Conservation (phyloP, 768 basidiomycete genomes). For the Paxillus rubicundulus region DNA sequence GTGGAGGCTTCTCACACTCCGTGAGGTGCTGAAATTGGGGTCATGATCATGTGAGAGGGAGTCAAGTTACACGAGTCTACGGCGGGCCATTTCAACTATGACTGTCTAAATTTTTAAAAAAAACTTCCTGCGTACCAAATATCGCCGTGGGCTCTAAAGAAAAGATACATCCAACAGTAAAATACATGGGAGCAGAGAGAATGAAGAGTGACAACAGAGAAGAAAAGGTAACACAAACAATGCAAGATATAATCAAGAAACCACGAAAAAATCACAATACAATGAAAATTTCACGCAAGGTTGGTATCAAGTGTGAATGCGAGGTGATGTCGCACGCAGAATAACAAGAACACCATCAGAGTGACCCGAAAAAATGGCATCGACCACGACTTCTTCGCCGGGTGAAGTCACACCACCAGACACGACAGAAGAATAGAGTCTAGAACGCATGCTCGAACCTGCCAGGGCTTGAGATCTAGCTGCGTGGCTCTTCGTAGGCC, state of each 20-base stretch:
- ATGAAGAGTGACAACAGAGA: not conserved
- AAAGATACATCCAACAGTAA: not conserved
- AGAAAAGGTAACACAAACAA: no score
- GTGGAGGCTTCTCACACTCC: no score
- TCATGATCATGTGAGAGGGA: no score
- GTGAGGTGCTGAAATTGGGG: no score
- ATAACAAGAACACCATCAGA: conserved; percentile 85
- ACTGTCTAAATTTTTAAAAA: no score
- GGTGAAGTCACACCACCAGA: not conserved
- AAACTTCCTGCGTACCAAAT: no score
- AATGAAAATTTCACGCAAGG: no score
- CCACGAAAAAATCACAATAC: no score
- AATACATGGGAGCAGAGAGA: conserved; percentile 7
- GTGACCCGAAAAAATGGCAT: conserved; percentile 83
- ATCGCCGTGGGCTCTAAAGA: conserved; percentile 2
- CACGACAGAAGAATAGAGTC: conserved; percentile 5
- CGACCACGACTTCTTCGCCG: conserved; percentile 51
- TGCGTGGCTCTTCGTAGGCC: conserved; percentile 11
- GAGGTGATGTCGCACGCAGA: conserved; percentile 47
- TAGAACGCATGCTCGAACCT: conserved; percentile 6
- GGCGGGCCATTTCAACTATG: no score
- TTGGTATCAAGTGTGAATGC: not conserved
- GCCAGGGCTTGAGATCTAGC: conserved; percentile 8
- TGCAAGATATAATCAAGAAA: no score
- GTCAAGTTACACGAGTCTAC: no score